Evolutionary conservation across 2,329 filamentous ascomycete genomes (phyloP).

Genomic region (Dactylellina leptospora): DNA sequence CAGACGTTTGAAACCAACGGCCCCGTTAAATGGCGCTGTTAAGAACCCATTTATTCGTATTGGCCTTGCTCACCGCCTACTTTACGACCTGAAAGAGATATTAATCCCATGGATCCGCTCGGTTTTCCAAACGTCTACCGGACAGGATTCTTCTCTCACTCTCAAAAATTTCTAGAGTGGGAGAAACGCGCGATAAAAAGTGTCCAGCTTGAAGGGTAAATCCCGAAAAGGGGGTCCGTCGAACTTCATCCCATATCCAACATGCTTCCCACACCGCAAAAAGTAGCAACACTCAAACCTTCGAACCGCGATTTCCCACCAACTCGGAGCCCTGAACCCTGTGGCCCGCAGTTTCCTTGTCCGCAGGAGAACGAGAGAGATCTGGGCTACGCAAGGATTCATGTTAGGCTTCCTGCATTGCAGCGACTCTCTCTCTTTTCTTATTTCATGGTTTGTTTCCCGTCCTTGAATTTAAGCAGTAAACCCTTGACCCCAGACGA

Average conservation of each 20-base stretch:
- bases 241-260: background rate
- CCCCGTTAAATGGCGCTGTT: slow-evolving; percentile 18
- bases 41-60: background rate
- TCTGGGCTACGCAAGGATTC: background rate
- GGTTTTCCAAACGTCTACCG: too few relatives aligned
- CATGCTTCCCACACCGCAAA: slow-evolving; percentile 1
- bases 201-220: too few relatives aligned
- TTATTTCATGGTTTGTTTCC: background rate
- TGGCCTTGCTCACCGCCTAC: background rate
- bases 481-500: background rate
- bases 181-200: too few relatives aligned
- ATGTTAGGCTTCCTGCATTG: slow-evolving; percentile 29
- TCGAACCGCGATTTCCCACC: slow-evolving; percentile 21
- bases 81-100: too few relatives aligned
- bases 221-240: background rate
- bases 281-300: slow-evolving; percentile 4
- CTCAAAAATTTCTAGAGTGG: too few relatives aligned
- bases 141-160: too few relatives aligned
- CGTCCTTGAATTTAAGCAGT: slow-evolving; percentile 7
- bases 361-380: background rate
- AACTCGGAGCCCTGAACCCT: slow-evolving; percentile 6
- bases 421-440: slow-evolving; percentile 3
- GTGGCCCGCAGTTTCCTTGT: slow-evolving; percentile 6
- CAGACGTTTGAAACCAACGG: slow-evolving; percentile 26
- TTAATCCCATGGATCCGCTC: too few relatives aligned